Evolutionary conservation across 371 early-diverging fungal species (phyloP).

Genomic region (Circinella umbellata): DNA sequence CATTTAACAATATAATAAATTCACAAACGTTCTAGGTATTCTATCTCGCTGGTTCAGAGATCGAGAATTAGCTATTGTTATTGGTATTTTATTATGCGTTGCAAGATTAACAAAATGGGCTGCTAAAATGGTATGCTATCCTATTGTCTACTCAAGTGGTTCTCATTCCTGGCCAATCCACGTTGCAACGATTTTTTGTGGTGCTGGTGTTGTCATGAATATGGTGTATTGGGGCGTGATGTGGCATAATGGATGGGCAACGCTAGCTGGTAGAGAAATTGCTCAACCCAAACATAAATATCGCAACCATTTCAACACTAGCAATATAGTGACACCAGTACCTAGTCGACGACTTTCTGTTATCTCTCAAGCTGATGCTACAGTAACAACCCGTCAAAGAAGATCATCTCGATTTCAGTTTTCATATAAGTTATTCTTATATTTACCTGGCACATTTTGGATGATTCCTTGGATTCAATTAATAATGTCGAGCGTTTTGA

Average conservation of each 20-base stretch:
- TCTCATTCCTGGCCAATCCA: constrained; percentile 34
- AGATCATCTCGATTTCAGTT: constrained; percentile 19
- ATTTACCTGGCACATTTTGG: constrained; percentile 50
- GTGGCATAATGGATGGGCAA: constrained; percentile 39
- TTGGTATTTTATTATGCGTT: constrained; percentile 37
- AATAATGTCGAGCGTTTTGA: constrained; percentile 50
- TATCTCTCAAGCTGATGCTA: constrained; percentile 4
- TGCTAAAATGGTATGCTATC: constrained; percentile 49
- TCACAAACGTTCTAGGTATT: constrained; percentile 22
- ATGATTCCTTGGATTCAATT: constrained; percentile 50
- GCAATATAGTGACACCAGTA: constrained; percentile 12
- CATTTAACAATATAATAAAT: too few species aligned
- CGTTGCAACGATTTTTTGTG: constrained; percentile 46
- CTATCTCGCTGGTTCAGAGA: constrained; percentile 53
- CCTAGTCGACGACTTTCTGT: constrained; percentile 14
- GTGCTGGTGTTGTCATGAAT: constrained; percentile 35
- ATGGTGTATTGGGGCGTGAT: constrained; percentile 40
- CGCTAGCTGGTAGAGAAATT: constrained; percentile 38
- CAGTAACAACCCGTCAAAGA: constrained; percentile 1
- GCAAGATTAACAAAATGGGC: constrained; percentile 46
- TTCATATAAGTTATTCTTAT: constrained; percentile 30
- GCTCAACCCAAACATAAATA: constrained; percentile 21
- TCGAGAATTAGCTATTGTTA: constrained; percentile 38
- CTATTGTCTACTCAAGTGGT: constrained; percentile 33
- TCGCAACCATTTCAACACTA: constrained; percentile 11